A percentile compares a stretch with the other conserved stretches of the same genome.
phyloP scores from a whole-genome alignment of 192 early-diverging fungal species.

The Backusella macrospora region DNA sequence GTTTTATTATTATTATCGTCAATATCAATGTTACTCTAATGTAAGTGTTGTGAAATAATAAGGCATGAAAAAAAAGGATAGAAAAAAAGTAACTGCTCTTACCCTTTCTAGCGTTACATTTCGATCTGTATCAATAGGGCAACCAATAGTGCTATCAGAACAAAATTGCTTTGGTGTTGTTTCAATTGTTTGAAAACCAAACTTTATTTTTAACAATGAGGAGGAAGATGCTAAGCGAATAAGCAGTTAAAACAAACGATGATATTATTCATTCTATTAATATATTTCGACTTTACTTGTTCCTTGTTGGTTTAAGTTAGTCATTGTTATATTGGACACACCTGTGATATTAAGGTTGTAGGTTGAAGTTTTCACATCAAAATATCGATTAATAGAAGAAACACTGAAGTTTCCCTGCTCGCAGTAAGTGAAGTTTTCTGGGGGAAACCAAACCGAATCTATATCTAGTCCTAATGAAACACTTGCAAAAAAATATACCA shows the following conservation, averaged over 20 bases:
- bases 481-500: neutral
- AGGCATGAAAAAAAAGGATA: neutral
- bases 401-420: neutral
- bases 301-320: conserved; percentile 11
- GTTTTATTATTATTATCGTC: neutral
- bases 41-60: neutral
- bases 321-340: neutral
- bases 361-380: conserved; percentile 14
- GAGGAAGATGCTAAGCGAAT: neutral
- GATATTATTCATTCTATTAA: neutral
- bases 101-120: conserved; percentile 15
- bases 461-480: neutral
- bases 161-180: neutral
- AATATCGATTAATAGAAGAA: conserved; percentile 2
- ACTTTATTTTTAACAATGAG: conserved; percentile 9
- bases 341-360: conserved; percentile 17
- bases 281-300: conserved; percentile 16
- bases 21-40: neutral
- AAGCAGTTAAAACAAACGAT: neutral
- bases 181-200: conserved; percentile 19
- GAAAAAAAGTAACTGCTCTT: neutral
- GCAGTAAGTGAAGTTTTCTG: neutral
- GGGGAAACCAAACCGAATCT: conserved; percentile 22
- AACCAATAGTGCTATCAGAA: neutral
- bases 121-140: neutral